Evolutionary conservation across 441 rosid genomes (phyloP), one percentile per base, ranked within the genome.

Genomic region (Capsella rubella): DNA sequence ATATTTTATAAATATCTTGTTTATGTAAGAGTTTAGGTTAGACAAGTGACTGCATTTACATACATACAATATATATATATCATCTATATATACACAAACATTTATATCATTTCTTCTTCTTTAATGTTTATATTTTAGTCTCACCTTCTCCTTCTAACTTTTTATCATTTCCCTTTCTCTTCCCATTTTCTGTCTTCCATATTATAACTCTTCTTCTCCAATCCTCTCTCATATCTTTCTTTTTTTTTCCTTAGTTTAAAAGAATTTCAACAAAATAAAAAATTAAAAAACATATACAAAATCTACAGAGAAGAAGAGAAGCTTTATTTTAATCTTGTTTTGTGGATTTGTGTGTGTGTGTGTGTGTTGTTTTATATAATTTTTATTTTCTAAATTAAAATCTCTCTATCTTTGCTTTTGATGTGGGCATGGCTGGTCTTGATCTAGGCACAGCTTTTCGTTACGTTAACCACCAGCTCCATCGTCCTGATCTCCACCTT

Each of bases 361-460:
- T 34, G 68, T 73, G 74, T 69, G 49, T 58, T 69, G 49, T 58
- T 73, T 70, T 79, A 47, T 73, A 75, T 72, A 73, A 52, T 70
- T 71, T 64, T 71, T 78, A 73, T 65, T 80, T 78, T 75, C 62
- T 68, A 50, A 75, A 73, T 62, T 51, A 76, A 74, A 67, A 42
- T 31, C 21, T 37, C 28, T 70, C 7, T 32, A 21, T 51, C 72
- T 83, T 72, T 66, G 73, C 75, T 66, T 85, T 87, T 83, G 83
- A 84, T 89, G 87, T 75, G 75, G 78, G 83, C 79, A 90, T 89
- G 97, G 94, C 97, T 65, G 93, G 97, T 83, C 87, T 93, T 83
- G 97, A 89, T 88, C 87, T 93, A 83, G 91, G 97, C 69, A 87
- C 95, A 46, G 80, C 91, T 83, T 82, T 93, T 84, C 90, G 89